Conservation (phyloP, 129 eudicot species). For the Artemisia tridentata region DNA sequence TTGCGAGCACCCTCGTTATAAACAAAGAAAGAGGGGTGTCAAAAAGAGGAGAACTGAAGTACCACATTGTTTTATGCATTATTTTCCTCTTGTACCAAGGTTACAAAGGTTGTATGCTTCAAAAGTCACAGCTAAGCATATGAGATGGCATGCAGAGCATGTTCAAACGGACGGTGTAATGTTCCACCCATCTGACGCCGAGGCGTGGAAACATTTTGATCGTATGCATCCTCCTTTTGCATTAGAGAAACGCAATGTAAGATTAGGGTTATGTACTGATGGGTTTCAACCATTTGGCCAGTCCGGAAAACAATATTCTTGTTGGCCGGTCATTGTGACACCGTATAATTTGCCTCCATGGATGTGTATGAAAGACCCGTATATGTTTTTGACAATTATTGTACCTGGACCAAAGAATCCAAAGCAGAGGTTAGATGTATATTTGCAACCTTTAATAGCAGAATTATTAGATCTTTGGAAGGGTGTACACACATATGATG, state of each 20-base stretch:
- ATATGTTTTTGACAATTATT: no score
- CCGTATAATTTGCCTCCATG: slow-evolving; percentile 27
- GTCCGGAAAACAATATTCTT: slow-evolving; percentile 14
- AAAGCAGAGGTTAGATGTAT: slow-evolving; percentile 7
- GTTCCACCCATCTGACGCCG: background rate
- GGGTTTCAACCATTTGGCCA: slow-evolving; percentile 2
- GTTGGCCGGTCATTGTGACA: slow-evolving; percentile 25
- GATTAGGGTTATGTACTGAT: background rate
- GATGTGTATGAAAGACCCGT: no score
- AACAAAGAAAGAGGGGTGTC: background rate
- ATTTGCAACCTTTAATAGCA: slow-evolving; percentile 17
- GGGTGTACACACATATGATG: no score
- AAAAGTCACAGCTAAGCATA: background rate
- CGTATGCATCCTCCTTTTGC: background rate
- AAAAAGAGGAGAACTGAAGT: background rate
- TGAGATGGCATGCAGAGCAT: slow-evolving; percentile 3
- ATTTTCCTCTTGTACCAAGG: background rate
- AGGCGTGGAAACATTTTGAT: background rate
- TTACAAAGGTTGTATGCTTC: background rate
- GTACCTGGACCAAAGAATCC: background rate
- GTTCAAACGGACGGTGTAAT: background rate
- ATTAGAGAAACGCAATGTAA: background rate
- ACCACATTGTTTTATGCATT: background rate
- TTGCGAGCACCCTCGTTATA: background rate
- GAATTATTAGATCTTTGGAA: slow-evolving; percentile 15